phyloP scores from a whole-genome alignment of 306 rosid genomes.

The Acacia confusa region DNA sequence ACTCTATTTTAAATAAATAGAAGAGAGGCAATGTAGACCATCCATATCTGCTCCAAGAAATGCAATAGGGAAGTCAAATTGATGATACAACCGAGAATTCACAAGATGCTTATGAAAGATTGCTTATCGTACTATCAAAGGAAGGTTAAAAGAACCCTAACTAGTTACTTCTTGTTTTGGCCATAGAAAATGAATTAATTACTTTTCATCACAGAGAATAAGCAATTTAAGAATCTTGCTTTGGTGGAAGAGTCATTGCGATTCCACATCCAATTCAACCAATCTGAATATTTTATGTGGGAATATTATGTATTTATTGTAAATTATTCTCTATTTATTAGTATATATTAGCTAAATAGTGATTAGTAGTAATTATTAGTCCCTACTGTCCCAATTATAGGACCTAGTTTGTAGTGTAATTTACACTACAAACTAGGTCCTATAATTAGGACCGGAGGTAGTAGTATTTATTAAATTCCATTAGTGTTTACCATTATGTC shows the following conservation, averaged over 20 bases:
- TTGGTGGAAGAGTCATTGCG: neutral
- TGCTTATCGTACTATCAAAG: neutral
- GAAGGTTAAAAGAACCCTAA: neutral
- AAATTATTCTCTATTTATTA: too few relatives aligned
- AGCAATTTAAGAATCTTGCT: neutral
- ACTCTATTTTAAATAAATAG: neutral
- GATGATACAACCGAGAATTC: neutral
- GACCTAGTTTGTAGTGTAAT: too few relatives aligned
- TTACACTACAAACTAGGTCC: too few relatives aligned
- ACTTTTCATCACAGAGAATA: neutral
- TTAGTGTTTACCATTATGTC: too few relatives aligned
- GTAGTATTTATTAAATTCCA: too few relatives aligned
- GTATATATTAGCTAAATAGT: too few relatives aligned
- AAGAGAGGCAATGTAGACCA: neutral
- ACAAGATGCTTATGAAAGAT: neutral
- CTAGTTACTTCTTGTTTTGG: neutral
- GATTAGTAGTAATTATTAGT: too few relatives aligned
- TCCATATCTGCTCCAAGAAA: neutral
- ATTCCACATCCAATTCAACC: neutral
- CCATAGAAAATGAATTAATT: neutral
- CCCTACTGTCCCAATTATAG: too few relatives aligned
- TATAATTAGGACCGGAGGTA: too few relatives aligned
- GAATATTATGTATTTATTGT: too few relatives aligned
- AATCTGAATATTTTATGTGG: too few relatives aligned
- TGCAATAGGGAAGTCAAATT: neutral